These are phyloP conservation scores for Panellus pusillus DNA, from an alignment of 768 basidiomycete genomes.

Conservation along the genomic window DNA sequence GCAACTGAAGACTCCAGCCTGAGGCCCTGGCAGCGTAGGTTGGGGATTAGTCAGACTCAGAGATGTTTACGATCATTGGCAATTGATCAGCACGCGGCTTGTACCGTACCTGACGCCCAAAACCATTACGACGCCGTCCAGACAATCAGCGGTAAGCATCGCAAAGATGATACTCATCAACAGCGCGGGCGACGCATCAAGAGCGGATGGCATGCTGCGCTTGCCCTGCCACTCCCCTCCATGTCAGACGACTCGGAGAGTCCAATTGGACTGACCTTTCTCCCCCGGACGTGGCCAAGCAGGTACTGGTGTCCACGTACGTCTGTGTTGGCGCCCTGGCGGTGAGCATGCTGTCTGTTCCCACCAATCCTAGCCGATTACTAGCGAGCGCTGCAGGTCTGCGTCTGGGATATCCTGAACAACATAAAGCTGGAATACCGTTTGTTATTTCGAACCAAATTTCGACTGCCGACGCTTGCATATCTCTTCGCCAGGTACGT, in stretches of 20 bases:
- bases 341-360: neutral
- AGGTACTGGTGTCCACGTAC: neutral
- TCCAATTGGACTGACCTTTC: neutral
- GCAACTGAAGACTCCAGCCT: no score
- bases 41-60: no score
- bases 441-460: constrained; percentile 19
- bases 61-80: no score
- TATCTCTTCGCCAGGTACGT: constrained; percentile 20
- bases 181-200: no score
- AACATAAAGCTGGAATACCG: constrained; percentile 25
- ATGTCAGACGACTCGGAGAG: neutral
- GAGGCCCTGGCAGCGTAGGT: no score
- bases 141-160: no score
- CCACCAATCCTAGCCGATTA: neutral
- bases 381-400: constrained; percentile 13
- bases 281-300: neutral
- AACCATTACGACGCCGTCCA: no score
- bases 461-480: constrained; percentile 21
- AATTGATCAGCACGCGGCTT: no score
- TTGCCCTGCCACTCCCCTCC: no score
- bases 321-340: neutral
- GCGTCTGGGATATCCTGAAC: constrained; percentile 30
- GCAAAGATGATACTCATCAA: no score
- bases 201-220: no score
- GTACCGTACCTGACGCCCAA: no score